Base-by-base conservation (phyloP, 2,329 filamentous ascomycete species). In the Helminthosporium solani region DNA sequence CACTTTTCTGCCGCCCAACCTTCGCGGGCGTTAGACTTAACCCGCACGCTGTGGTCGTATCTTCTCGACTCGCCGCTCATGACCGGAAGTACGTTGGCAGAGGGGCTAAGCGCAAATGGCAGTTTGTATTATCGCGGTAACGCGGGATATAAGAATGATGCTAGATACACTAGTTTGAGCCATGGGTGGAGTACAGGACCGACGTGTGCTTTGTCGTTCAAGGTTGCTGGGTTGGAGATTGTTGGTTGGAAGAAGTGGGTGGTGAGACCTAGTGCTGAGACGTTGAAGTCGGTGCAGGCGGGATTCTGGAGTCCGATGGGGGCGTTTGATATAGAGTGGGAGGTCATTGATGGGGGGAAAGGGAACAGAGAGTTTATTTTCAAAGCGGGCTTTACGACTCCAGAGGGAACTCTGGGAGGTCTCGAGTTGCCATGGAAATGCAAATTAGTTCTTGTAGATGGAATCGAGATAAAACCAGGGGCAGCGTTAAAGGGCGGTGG, bases 41-140 rank as follows among this genome's bases (percentile, higher is more conserved):
- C 63, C 14, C 55, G 61, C 14, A 45, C 57, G 0, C 56, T 60
- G 7, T 71, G 68, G 68, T 46, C 47, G 2, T 60, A 62, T 43
- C 50, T 68, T 33, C 52, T 68, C 3, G 54, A 66, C 20, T 49
- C 48, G 0, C 56, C 52, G 5, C 52, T 55, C 11, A 70, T 71
- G 61, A 73, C 70, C 3, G 70, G 67, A 6, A 60, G 54, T 3
- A 72, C 71, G 1, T 52, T 72, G 1, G 53, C 66, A 1, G 70
- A 73, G 42, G 70, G 70, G 4, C 63, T 70, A 36, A 54, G 60
- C 2, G 59, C 60, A n/a, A 70, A 73, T 46, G 71, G 71, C 0
- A 63, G 60, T 14, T 42, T 72, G 2, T 64, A 69, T 31, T 73
- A 72, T 40, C 49, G 64, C 3, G 56, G 56, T 2, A 51, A 53